Evolutionary conservation across 345 rosid genomes (phyloP).

Genomic region (Eucalyptus melliodora): DNA sequence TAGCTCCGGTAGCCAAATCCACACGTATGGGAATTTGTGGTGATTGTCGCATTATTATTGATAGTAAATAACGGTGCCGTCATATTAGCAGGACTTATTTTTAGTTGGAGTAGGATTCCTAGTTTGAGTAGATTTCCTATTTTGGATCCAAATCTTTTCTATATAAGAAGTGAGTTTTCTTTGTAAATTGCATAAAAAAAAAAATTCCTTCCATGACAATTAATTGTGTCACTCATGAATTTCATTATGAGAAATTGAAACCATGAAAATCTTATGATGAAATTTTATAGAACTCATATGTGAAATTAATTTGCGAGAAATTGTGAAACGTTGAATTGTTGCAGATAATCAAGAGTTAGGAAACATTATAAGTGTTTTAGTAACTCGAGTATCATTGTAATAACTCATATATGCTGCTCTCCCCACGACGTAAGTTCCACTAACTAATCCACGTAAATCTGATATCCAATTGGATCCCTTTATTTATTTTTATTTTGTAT

Average conservation of each 20-base stretch:
- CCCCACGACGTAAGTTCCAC: fast-evolving
- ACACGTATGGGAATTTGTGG: no score
- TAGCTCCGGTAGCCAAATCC: no score
- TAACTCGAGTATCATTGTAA: neutral
- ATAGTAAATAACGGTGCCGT: no score
- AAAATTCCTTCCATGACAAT: neutral
- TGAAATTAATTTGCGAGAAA: neutral
- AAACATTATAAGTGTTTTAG: fast-evolving
- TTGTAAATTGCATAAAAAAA: neutral
- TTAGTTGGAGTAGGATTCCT: neutral
- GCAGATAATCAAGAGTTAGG: fast-evolving
- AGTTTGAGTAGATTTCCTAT: neutral
- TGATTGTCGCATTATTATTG: no score
- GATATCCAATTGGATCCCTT: neutral
- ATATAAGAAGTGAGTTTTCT: neutral
- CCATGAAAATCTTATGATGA: neutral
- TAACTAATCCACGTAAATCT: neutral
- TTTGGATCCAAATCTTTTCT: neutral
- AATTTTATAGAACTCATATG: neutral
- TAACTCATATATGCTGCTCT: neutral
- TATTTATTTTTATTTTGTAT: neutral
- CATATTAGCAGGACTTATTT: no score
- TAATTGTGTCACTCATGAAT: neutral
- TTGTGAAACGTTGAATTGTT: neutral
- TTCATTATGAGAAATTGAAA: neutral